phyloP scores from a whole-genome alignment of 257 asterid genomes.

The Scutellaria galericulata region DNA sequence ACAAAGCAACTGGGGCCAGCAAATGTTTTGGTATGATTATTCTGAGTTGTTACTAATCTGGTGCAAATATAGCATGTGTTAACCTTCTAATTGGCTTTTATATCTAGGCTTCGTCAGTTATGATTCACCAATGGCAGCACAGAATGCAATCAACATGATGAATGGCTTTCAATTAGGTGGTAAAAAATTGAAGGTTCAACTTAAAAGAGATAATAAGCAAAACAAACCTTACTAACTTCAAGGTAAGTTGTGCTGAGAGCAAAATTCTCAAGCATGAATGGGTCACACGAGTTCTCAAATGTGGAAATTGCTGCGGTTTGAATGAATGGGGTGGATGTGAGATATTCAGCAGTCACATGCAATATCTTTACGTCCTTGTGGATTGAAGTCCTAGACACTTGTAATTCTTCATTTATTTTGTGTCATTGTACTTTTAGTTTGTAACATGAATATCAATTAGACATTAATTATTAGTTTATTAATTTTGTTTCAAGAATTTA shows the following conservation, averaged over 20 bases:
- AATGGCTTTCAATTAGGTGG: conserved; percentile 91
- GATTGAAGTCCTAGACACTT: conserved; percentile 60
- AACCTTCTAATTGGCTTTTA: conserved; percentile 33
- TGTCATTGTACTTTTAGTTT: conserved; percentile 63
- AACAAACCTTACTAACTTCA: conserved; percentile 54
- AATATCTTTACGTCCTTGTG: conserved; percentile 50
- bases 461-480: conserved; percentile 58
- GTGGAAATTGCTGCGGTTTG: conserved; percentile 45
- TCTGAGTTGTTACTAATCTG: conserved; percentile 13
- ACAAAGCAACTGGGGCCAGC: conserved; percentile 93
- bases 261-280: conserved; percentile 40
- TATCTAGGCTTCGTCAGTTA: conserved; percentile 90
- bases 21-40: conserved; percentile 84
- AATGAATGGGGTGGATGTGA: conserved; percentile 41
- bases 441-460: conserved; percentile 56
- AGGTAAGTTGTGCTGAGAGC: conserved; percentile 48
- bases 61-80: conserved; percentile 5
- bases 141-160: conserved; percentile 83
- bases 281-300: conserved; percentile 43
- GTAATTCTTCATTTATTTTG: conserved; percentile 64
- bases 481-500: conserved; percentile 40
- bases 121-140: conserved; percentile 87
- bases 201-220: conserved; percentile 78
- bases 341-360: conserved; percentile 34
- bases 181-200: conserved; percentile 94